A percentile compares a stretch with the other conserved stretches of the same genome.
phyloP scores from a whole-genome alignment of 371 early-diverging fungal species.

The Haplosporangium sp. region DNA sequence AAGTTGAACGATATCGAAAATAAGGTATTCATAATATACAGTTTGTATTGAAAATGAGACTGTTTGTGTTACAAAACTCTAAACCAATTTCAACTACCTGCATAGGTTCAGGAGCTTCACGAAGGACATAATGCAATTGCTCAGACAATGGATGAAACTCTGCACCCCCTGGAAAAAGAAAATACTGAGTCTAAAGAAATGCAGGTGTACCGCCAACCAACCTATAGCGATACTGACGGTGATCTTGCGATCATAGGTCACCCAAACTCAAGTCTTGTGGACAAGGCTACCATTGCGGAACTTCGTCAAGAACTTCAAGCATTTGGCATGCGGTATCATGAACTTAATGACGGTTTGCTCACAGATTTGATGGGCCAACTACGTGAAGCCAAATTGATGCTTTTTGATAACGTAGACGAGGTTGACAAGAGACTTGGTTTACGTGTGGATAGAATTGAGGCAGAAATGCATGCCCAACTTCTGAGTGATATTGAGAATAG shows the following conservation, averaged over 20 bases:
- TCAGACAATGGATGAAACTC: background rate
- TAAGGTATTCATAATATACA: constrained; percentile 16
- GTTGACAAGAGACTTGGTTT: constrained; percentile 13
- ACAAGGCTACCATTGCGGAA: constrained; percentile 21
- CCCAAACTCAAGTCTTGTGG: background rate
- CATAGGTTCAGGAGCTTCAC: constrained; percentile 32
- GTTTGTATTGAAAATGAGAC: background rate
- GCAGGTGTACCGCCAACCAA: background rate
- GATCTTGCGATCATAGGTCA: background rate
- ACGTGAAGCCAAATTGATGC: constrained; percentile 29
- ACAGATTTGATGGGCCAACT: constrained; percentile 39
- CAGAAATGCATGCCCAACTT: constrained; percentile 30
- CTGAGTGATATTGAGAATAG: constrained; percentile 31
- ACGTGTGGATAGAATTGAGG: constrained; percentile 25
- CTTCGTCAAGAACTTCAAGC: constrained; percentile 36
- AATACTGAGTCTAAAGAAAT: background rate
- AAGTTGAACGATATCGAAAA: constrained; percentile 42
- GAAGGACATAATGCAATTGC: constrained; percentile 4
- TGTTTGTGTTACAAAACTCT: no score
- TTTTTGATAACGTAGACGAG: constrained; percentile 19
- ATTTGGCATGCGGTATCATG: constrained; percentile 31
- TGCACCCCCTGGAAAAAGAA: background rate
- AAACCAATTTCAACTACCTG: background rate
- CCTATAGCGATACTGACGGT: background rate
- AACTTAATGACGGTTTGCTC: constrained; percentile 39